Evolutionary conservation across 1,284 basidiomycete genomes (phyloP).

Genomic region (Athelia sp.): DNA sequence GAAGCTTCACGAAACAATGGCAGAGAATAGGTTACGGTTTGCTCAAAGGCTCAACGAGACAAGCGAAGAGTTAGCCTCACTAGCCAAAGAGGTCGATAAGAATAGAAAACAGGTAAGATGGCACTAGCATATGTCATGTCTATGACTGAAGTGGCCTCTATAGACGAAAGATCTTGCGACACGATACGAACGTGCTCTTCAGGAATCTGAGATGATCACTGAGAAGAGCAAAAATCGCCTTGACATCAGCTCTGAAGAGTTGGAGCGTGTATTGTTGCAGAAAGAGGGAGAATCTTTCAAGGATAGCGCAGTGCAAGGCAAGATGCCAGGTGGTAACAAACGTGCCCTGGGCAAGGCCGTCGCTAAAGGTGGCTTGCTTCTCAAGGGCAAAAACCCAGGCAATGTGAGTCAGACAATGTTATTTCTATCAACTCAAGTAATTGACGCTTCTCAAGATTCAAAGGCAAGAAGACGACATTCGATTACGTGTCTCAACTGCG

Average conservation of each 20-base stretch:
- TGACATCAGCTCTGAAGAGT: constrained; percentile 88
- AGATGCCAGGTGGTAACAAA: constrained; percentile 56
- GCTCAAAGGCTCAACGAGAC: constrained; percentile 88
- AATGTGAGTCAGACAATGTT: constrained; percentile 47
- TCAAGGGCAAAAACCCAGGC: constrained; percentile 93
- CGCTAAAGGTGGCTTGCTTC: constrained; percentile 82
- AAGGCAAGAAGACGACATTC: constrained; percentile 92
- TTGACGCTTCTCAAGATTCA: constrained; percentile 54
- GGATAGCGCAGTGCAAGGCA: constrained; percentile 68
- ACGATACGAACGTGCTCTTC: constrained; percentile 83
- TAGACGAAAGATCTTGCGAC: constrained; percentile 88
- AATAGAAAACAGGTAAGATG: constrained; percentile 75
- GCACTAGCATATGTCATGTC: constrained; percentile 1
- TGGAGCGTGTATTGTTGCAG: constrained; percentile 89
- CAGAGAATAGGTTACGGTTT: constrained; percentile 85
- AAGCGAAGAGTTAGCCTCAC: constrained; percentile 85
- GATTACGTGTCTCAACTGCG: constrained; percentile 77
- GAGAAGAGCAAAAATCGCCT: constrained; percentile 89
- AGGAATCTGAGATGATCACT: constrained; percentile 84
- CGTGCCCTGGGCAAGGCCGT: constrained; percentile 84
- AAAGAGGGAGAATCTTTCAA: constrained; percentile 92
- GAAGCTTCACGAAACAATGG: constrained; percentile 85
- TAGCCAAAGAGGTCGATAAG: constrained; percentile 92
- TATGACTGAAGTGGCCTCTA: constrained; percentile 6
- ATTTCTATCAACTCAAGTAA: no score